phyloP scores from a whole-genome alignment of 805 yeast genomes.

The Soucietia sequanensis region DNA sequence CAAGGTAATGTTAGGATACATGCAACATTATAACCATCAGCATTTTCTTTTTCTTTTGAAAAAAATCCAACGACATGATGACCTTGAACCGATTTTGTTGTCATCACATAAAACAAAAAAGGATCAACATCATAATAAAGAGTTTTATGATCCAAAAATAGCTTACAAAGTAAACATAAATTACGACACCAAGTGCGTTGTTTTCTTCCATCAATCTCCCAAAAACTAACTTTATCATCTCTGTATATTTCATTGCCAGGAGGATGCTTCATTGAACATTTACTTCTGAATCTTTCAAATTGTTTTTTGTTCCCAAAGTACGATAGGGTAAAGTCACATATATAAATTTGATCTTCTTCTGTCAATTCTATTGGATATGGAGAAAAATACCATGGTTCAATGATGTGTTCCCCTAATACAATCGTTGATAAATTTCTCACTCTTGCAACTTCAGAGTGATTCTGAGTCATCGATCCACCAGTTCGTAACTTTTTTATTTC shows the following conservation, averaged over 20 bases:
- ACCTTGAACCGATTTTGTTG: conserved; percentile 82
- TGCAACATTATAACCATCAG: conserved; percentile 93
- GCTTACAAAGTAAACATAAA: conserved; percentile 82
- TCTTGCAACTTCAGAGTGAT: conserved; percentile 78
- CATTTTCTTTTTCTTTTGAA: conserved; percentile 94
- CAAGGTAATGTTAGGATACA: conserved; percentile 96
- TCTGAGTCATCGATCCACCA: conserved; percentile 96
- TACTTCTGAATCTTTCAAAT: conserved; percentile 86
- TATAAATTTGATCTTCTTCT: conserved; percentile 84
- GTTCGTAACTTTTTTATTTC: conserved; percentile 91
- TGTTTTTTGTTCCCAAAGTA: conserved; percentile 89
- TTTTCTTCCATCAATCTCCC: conserved; percentile 95
- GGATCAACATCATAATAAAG: conserved; percentile 98
- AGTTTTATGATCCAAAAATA: conserved; percentile 94
- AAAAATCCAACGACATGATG: conserved; percentile 96
- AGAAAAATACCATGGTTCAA: conserved; percentile 98
- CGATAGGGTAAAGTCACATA: conserved; percentile 87
- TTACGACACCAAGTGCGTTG: conserved; percentile 98
- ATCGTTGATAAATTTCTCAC: conserved; percentile 80
- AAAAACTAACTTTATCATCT: conserved; percentile 88
- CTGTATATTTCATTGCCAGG: conserved; percentile 98
- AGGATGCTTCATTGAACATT: conserved; percentile 89
- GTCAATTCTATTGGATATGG: conserved; percentile 96
- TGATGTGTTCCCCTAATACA: conserved; percentile 84
- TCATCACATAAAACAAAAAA: conserved; percentile 93